Conservation (phyloP, 345 rosid species). For the Schrenkiella parvula region DNA sequence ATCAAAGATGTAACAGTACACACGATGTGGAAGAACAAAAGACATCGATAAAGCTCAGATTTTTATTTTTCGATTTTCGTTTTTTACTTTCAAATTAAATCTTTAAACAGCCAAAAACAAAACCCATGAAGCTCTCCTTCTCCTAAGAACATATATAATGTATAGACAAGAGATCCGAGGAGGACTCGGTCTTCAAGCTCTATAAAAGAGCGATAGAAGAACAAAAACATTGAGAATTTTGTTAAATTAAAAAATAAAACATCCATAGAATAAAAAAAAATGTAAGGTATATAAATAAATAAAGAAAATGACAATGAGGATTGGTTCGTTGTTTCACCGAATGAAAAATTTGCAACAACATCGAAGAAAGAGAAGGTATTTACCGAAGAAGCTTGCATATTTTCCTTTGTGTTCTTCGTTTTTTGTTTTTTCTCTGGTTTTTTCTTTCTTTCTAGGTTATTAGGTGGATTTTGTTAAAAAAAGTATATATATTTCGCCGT, state of each 20-base stretch:
- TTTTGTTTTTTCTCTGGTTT: not conserved
- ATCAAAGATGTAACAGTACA: not conserved
- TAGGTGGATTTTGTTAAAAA: not conserved
- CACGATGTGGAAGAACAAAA: not conserved
- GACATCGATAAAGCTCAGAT: not conserved
- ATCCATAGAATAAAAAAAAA: not conserved
- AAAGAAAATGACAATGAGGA: not conserved
- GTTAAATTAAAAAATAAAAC: not conserved
- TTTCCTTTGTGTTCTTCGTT: conserved; percentile 18
- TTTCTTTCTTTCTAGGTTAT: not conserved
- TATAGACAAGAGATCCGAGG: conserved; percentile 35
- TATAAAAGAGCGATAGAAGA: conserved; percentile 2
- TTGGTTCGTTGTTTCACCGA: conserved; percentile 18
- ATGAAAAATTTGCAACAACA: conserved; percentile 7
- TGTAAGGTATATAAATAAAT: not conserved
- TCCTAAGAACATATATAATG: not conserved
- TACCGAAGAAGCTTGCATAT: conserved; percentile 53
- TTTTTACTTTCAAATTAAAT: not conserved
- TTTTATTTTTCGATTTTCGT: not conserved
- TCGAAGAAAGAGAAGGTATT: not conserved
- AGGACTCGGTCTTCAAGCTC: conserved; percentile 26
- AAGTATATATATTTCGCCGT: not conserved
- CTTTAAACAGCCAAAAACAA: not conserved
- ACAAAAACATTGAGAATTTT: conserved; percentile 6
- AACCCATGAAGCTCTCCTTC: not conserved